Evolutionary conservation across 768 basidiomycete genomes (phyloP).

Genomic region (Kwoniella heveanensis): DNA sequence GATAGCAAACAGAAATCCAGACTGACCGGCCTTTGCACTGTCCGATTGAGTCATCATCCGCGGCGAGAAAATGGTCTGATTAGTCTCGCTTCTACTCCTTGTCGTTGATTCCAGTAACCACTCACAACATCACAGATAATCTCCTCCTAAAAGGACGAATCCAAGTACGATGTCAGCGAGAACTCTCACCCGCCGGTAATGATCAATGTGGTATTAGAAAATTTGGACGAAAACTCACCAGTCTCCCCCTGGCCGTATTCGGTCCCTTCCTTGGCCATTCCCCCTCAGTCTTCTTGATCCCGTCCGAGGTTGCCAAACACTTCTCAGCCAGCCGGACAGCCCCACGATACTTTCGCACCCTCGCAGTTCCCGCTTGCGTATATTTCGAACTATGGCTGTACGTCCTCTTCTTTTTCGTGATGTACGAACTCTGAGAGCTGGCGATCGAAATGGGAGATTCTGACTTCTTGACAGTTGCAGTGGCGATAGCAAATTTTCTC

Average conservation of each 20-base stretch:
- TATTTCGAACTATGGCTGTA: constrained; percentile 7
- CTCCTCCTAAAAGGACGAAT: too few relatives aligned
- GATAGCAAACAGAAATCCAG: too few relatives aligned
- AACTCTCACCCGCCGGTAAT: too few relatives aligned
- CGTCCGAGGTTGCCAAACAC: constrained; percentile 10
- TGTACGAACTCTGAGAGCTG: neutral
- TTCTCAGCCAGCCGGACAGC: constrained; percentile 6
- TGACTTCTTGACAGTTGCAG: neutral
- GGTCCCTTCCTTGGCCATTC: constrained; percentile 20
- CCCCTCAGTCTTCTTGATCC: constrained; percentile 4
- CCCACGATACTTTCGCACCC: constrained; percentile 13
- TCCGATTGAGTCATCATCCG: neutral
- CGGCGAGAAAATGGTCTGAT: neutral
- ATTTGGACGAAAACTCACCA: constrained; percentile 13
- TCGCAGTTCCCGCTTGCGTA: constrained; percentile 9
- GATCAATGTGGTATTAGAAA: too few relatives aligned
- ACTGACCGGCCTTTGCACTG: constrained; percentile 20
- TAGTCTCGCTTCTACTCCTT: neutral
- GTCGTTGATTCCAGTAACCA: too few relatives aligned
- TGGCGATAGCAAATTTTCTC: neutral
- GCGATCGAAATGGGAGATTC: neutral
- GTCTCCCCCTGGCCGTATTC: constrained; percentile 18
- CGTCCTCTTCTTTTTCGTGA: neutral
- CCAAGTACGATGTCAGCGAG: too few relatives aligned
- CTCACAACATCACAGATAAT: constrained; percentile 22